These are phyloP conservation scores for Triticum monococcum DNA, from an alignment of 176 grass and related monocot species.

Conservation along the genomic window DNA sequence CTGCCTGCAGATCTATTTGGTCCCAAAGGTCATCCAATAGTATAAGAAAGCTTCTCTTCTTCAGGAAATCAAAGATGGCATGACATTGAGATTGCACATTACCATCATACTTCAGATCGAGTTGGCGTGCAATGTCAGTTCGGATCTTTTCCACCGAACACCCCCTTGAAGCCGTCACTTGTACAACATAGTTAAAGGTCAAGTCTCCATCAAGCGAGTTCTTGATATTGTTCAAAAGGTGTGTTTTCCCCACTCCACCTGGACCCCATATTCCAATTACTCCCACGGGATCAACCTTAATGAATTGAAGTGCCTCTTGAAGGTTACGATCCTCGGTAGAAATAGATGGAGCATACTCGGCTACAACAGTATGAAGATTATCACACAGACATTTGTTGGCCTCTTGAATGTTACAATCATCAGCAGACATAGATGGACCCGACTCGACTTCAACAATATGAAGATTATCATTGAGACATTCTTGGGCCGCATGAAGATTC, in stretches of 20 bases:
- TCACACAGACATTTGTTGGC: not conserved
- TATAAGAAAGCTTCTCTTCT: slow-evolving; percentile 7
- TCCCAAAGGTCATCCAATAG: slow-evolving; percentile 52
- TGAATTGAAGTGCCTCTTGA: not conserved
- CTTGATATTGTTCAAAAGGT: not conserved
- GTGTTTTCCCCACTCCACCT: not conserved
- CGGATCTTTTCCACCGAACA: not conserved
- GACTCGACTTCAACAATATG: not conserved
- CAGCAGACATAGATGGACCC: too few species aligned
- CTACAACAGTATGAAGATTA: not conserved
- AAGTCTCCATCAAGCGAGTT: not conserved
- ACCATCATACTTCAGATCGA: not conserved
- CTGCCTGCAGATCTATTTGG: not conserved
- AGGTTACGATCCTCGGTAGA: not conserved
- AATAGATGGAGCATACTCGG: not conserved
- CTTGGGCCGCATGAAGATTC: not conserved
- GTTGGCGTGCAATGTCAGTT: not conserved
- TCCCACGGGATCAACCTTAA: not conserved
- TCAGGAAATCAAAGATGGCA: not conserved
- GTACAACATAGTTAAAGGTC: not conserved
- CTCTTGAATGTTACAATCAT: too few species aligned
- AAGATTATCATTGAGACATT: not conserved
- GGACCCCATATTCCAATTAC: not conserved
- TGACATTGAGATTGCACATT: too few species aligned
- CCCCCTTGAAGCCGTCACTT: not conserved